Base-by-base conservation (phyloP, 345 rosid genomes). In the Durio zibethinus region DNA sequence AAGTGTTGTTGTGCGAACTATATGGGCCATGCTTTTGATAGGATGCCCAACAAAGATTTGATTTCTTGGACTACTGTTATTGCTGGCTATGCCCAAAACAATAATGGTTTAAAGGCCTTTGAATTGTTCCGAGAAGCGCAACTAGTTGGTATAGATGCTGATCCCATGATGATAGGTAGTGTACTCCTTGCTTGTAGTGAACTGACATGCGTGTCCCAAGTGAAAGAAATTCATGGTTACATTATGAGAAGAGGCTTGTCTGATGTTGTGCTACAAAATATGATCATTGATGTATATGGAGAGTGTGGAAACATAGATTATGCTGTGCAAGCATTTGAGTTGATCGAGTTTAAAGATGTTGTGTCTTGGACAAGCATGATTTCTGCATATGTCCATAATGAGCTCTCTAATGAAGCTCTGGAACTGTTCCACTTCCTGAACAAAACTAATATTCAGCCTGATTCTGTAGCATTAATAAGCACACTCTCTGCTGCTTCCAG, bases 331-430 rank as follows among this genome's bases (percentile, higher is more conserved):
- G 76, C 84, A 76, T 90, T 95, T 78, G 83, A 86, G 66, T 85
- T 76, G n/a, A 79, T 87, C 56, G 79, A 86, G 80, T 52, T 68
- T n/a, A 89, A 91, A 82, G 96, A 95, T 88, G 80, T 61, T 61
- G 66, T 93, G 70, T 89, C 97, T 70, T 94, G 97, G 98, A 94
- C 98, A 59, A 93, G 95, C 95, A 86, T 91, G 88, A 88, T 94
- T 68, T 91, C 94, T 35, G 87, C 90, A 45, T 88, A 87, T 84
- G 89, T 79, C 78, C 87, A 80, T 60, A 87, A 86, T 77, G 90
- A 92, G 67, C 78, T 83, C n/a, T 82, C 89, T 70, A 84, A 76
- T 75, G 90, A 89, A 83, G 97, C 98, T 81, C 79, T 92, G 77
- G 84, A 76, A 73, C 74, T 82, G 43, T 90, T 86, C 80, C 80